These are phyloP conservation scores for Crucibulum parvulum DNA, from an alignment of 1,284 basidiomycete genomes.

Conservation along the genomic window DNA sequence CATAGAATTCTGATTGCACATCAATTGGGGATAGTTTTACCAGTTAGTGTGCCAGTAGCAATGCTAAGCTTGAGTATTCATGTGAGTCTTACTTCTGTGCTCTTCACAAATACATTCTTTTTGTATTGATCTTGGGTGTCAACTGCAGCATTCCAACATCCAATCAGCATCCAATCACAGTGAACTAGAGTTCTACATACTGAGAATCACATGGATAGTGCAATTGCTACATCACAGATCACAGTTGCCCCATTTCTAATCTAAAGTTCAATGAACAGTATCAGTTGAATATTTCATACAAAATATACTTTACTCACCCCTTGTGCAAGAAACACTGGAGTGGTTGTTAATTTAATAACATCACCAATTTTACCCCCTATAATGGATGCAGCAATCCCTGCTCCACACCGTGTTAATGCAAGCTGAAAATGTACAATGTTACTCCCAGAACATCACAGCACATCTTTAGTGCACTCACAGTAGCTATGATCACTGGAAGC, in stretches of 20 bases:
- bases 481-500: conserved; percentile 12
- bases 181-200: too few relatives aligned
- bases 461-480: conserved; percentile 7
- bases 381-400: conserved; percentile 1
- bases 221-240: conserved; percentile 20
- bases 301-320: not conserved
- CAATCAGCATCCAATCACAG: too few relatives aligned
- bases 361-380: conserved; percentile 11
- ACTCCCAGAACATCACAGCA: not conserved
- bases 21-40: conserved; percentile 3
- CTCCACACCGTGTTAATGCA: conserved; percentile 9
- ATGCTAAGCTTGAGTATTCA: too few relatives aligned
- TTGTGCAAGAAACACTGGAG: not conserved
- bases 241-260: conserved; percentile 20
- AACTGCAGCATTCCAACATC: too few relatives aligned
- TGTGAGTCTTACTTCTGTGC: too few relatives aligned
- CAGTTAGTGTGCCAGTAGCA: conserved; percentile 7
- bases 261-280: conserved; percentile 3
- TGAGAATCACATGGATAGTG: not conserved
- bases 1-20: not conserved
- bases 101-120: too few relatives aligned
- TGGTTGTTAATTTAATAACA: conserved; percentile 1
- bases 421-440: conserved; percentile 6
- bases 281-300: not conserved
- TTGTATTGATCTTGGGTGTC: too few relatives aligned